Base-by-base conservation (phyloP, 177 flowering plant genomes). In the Vitis hybrid region DNA sequence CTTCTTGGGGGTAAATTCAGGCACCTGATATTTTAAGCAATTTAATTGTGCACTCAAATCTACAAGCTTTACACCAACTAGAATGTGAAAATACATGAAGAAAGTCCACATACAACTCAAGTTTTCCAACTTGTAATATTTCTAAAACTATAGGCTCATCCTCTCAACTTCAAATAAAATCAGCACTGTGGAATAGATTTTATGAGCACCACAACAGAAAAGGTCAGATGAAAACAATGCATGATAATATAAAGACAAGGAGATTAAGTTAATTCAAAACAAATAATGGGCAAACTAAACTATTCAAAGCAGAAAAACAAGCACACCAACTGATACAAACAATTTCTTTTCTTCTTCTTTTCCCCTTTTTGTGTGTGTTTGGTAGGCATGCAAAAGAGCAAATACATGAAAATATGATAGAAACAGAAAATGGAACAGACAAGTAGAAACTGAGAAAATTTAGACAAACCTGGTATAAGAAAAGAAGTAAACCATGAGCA, bases 401-500 rank as follows among this genome's bases (percentile, higher is more conserved):
- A 53, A 5, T 19, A 62, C 18, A 52, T 26, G 33, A 2, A 31
- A n/a, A 53, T 10, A 63, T 52, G 33, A 56, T 11, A n/a, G 26
- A 58, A 57, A 58, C 12, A 57, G 33, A 53, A n/a, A 52, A 6
- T 29, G 33, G 13, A 51, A 62, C 59, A 9, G 59, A 65, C 18
- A 39, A 26, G 2, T 13, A 19, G 39, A 22, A 11, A n/a, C 18
- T 5, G n/a, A 53, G 13, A 63, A 60, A 61, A 70, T 14, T 53
- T 45, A 55, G 65, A 22, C 68, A 64, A 79, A 96, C 99, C 97
- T 96, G 99, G 75, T 96, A 96, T 51, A 96, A 76, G 78, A 96
- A 96, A 20, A 96, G 89, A 62, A 96, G 95, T 67, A 96, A 75
- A 16, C 99, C 99, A 80, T 96, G 98, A 11, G 95, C 97, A 79